Percentiles rank a stretch among this genome's conserved stretches.
phyloP scores from a whole-genome alignment of 2,329 filamentous ascomycete genomes.

The Diaporthe citri region DNA sequence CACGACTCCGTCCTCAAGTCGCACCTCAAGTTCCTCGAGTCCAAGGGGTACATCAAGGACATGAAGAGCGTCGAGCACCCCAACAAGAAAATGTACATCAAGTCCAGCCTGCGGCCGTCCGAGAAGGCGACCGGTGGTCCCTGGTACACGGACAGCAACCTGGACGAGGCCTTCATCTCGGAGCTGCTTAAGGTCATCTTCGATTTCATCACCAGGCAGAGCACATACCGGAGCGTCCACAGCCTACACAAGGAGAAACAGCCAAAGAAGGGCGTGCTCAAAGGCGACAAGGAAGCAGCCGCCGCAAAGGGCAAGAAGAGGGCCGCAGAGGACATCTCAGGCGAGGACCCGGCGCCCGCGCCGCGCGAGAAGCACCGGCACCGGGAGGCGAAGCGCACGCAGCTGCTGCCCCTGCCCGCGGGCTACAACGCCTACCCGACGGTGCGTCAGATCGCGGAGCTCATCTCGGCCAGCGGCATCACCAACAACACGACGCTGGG shows the following conservation, averaged over 20 bases:
- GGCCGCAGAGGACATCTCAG: slow-evolving; percentile 60
- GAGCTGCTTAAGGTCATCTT: slow-evolving; percentile 80
- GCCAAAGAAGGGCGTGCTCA: slow-evolving; percentile 70
- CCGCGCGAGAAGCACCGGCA: slow-evolving; percentile 33
- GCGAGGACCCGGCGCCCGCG: slow-evolving; percentile 50
- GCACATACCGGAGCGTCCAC: slow-evolving; percentile 71
- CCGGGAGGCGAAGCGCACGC: slow-evolving; percentile 48
- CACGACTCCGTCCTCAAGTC: slow-evolving; percentile 87
- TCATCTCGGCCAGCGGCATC: slow-evolving; percentile 76
- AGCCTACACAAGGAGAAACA: slow-evolving; percentile 52
- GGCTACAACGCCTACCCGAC: slow-evolving; percentile 86
- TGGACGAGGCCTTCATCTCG: slow-evolving; percentile 90
- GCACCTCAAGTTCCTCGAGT: slow-evolving; percentile 85
- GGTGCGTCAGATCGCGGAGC: slow-evolving; percentile 79
- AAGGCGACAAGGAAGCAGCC: slow-evolving; percentile 53
- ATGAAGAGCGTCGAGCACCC: slow-evolving; percentile 94
- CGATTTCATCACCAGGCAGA: slow-evolving; percentile 77
- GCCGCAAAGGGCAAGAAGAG: slow-evolving; percentile 64
- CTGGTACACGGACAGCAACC: slow-evolving; percentile 92
- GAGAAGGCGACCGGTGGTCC: slow-evolving; percentile 93
- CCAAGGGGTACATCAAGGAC: slow-evolving; percentile 84
- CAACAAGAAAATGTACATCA: slow-evolving; percentile 96
- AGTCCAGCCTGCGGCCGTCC: slow-evolving; percentile 83
- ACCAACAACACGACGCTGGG: slow-evolving; percentile 78
- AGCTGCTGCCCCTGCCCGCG: slow-evolving; percentile 67